A percentile compares a stretch with the other conserved stretches of the same genome.
phyloP scores from a whole-genome alignment of 202 grass and related monocot species.

The Setaria italica region DNA sequence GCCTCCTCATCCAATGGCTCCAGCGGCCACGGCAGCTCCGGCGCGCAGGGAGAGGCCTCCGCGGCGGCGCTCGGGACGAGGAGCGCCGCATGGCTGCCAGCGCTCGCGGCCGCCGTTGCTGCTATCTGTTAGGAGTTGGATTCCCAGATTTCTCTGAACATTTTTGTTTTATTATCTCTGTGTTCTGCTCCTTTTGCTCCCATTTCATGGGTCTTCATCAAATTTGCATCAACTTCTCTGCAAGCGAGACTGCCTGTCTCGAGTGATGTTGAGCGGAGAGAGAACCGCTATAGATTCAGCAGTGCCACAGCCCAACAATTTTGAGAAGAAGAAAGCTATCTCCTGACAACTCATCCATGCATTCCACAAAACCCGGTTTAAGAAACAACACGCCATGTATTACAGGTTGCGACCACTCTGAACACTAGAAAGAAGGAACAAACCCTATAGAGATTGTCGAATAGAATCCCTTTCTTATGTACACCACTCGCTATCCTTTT shows the following conservation, averaged over 20 bases:
- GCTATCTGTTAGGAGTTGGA: background rate
- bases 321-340: background rate
- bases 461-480: constrained; percentile 57
- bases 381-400: constrained; percentile 32
- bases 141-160: background rate
- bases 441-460: constrained; percentile 48
- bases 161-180: background rate
- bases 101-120: background rate
- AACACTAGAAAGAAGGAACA: constrained; percentile 38
- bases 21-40: background rate
- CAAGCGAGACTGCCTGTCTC: background rate
- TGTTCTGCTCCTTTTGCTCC: background rate
- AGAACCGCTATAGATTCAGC: background rate
- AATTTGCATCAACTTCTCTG: background rate
- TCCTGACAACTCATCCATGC: constrained; percentile 24
- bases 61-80: background rate
- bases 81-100: background rate
- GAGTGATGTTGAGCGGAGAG: background rate
- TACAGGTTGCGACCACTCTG: constrained; percentile 34
- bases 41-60: background rate
- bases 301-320: background rate
- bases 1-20: constrained; percentile 13
- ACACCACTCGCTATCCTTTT: constrained; percentile 55
- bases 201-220: background rate
- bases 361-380: constrained; percentile 39